These are phyloP conservation scores for Pichia sp. DNA, from an alignment of 1,139 yeast genomes.

Conservation along the genomic window DNA sequence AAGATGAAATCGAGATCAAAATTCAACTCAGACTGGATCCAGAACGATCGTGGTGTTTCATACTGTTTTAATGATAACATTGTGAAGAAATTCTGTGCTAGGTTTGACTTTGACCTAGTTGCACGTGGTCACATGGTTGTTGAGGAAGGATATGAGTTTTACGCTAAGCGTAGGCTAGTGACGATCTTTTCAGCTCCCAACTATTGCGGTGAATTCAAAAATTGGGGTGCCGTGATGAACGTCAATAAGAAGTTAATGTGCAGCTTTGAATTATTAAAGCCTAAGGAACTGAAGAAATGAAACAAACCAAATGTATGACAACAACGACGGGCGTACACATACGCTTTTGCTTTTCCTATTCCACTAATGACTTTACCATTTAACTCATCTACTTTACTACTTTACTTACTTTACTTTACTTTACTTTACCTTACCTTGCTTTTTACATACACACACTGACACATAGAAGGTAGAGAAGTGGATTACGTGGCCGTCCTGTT, in stretches of 20 bases:
- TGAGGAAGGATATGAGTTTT: constrained; percentile 88
- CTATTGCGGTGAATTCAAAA: constrained; percentile 86
- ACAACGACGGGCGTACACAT: no score
- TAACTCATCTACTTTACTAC: not conserved
- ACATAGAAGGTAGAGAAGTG: no score
- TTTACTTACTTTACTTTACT: not conserved
- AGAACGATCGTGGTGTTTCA: constrained; percentile 82
- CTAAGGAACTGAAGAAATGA: constrained; percentile 6
- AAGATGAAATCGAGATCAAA: constrained; percentile 2
- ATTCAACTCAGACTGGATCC: constrained; percentile 52
- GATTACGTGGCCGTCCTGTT: no score
- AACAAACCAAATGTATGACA: no score
- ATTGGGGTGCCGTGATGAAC: constrained; percentile 88
- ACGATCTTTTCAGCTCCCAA: constrained; percentile 86
- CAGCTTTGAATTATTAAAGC: constrained; percentile 79
- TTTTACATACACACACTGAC: no score
- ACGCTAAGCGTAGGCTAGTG: constrained; percentile 67
- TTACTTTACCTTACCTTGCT: no score
- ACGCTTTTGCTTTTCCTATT: not conserved
- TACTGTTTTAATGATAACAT: constrained; percentile 72
- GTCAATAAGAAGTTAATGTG: constrained; percentile 72
- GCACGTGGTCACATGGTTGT: constrained; percentile 93
- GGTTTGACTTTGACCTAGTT: constrained; percentile 69
- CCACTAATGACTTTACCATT: not conserved
- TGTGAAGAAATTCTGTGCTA: constrained; percentile 61